A percentile compares a stretch with the other conserved stretches of the same genome.
Evolutionary conservation across 345 rosid genomes (phyloP).

Genomic region (Pistacia integerrima): DNA sequence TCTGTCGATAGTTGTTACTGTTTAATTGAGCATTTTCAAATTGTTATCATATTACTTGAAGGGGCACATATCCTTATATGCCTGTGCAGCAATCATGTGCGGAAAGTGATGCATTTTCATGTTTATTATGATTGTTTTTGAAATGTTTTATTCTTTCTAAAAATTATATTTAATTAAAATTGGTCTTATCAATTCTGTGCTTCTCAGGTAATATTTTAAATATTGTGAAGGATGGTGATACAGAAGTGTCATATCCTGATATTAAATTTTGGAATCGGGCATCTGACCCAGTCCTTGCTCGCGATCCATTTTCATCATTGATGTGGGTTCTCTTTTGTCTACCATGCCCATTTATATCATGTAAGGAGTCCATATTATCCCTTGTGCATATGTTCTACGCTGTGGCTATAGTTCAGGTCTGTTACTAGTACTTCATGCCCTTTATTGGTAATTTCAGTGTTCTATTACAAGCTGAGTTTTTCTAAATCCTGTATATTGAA

Average conservation of each 20-base stretch:
- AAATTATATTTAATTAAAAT: slow-evolving; percentile 7
- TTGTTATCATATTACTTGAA: neutral
- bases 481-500: slow-evolving; percentile 30
- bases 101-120: neutral
- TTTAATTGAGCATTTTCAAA: neutral
- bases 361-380: slow-evolving; percentile 74
- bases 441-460: slow-evolving; percentile 2
- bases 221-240: slow-evolving; percentile 48
- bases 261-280: slow-evolving; percentile 71
- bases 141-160: neutral
- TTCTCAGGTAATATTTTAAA: slow-evolving; percentile 50
- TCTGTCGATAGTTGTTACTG: neutral
- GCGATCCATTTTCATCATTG: slow-evolving; percentile 93
- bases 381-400: slow-evolving; percentile 82
- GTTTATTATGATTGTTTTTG: neutral
- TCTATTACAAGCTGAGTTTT: slow-evolving; percentile 15
- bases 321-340: slow-evolving; percentile 97
- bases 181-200: slow-evolving; percentile 9
- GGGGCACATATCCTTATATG: neutral
- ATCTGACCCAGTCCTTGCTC: slow-evolving; percentile 80
- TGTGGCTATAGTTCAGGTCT: slow-evolving; percentile 80
- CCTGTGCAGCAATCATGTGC: neutral
- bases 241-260: slow-evolving; percentile 45
- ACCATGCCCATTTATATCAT: slow-evolving; percentile 76
- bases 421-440: slow-evolving; percentile 23